Percentiles rank a stretch among this genome's conserved stretches.
phyloP scores from a whole-genome alignment of 345 rosid species.

The Lepidium aucheri region DNA sequence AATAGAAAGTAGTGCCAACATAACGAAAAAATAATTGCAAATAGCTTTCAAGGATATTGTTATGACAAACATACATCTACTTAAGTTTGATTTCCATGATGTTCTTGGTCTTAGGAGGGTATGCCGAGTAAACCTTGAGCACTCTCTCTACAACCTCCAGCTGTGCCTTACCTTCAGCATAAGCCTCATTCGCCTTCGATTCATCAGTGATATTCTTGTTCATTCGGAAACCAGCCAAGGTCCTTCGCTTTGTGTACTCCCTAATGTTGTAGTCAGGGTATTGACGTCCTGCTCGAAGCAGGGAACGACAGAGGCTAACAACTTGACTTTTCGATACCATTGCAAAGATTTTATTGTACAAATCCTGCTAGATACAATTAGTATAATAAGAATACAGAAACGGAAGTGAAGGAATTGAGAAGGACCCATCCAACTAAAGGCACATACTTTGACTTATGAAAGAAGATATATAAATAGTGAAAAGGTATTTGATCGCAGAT shows the following conservation, averaged over 20 bases:
- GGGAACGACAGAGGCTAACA: conserved; percentile 48
- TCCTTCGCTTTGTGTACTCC: conserved; percentile 72
- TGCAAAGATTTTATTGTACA: background rate
- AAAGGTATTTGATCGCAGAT: no score
- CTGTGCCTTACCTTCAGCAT: conserved; percentile 48
- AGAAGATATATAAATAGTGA: background rate
- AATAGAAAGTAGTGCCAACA: background rate
- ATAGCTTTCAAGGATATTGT: background rate
- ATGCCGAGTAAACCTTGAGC: conserved; percentile 55
- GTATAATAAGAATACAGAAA: background rate
- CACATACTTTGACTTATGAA: background rate
- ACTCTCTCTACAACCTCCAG: conserved; percentile 68
- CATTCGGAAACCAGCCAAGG: conserved; percentile 58
- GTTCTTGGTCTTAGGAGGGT: conserved; percentile 67
- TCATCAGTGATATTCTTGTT: conserved; percentile 44
- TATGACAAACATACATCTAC: conserved; percentile 17
- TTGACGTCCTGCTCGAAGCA: conserved; percentile 62
- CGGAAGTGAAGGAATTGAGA: background rate
- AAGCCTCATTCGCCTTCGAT: conserved; percentile 42
- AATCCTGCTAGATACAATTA: conserved; percentile 1
- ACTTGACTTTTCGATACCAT: conserved; percentile 37
- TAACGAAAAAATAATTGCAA: background rate
- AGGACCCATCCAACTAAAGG: background rate
- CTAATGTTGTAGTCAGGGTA: conserved; percentile 73
- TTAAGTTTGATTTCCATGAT: conserved; percentile 56